These are phyloP conservation scores for Dryadomyces quercus-mongolicae DNA, from an alignment of 2,329 filamentous ascomycete genomes.

Conservation along the genomic window DNA sequence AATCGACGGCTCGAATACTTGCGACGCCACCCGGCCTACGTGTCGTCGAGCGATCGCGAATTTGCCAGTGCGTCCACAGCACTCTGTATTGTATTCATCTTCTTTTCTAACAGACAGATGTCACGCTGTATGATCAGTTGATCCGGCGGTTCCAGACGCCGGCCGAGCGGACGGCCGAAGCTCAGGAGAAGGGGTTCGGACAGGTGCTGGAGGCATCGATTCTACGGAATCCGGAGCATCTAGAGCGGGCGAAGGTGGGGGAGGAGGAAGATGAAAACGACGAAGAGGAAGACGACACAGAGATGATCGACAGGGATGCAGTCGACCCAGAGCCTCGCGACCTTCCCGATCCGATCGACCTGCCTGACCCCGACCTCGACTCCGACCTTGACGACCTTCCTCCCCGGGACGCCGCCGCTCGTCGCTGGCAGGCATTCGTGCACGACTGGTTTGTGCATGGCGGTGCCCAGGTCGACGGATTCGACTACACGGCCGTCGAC, in stretches of 20 bases:
- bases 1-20: slow-evolving; percentile 73
- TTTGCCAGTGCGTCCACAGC: slow-evolving; percentile 35
- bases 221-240: slow-evolving; percentile 23
- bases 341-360: not conserved
- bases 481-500: slow-evolving; percentile 65
- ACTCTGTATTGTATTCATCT: no score
- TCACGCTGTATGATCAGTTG: slow-evolving; percentile 69
- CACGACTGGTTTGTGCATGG: slow-evolving; percentile 63
- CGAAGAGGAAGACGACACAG: not conserved
- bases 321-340: not conserved
- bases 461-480: slow-evolving; percentile 51
- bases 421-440: slow-evolving; percentile 62
- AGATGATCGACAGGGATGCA: not conserved
- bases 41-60: slow-evolving; percentile 43
- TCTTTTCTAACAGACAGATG: slow-evolving; percentile 36
- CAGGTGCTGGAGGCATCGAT: slow-evolving; percentile 69
- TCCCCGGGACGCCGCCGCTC: slow-evolving; percentile 50
- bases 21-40: slow-evolving; percentile 60
- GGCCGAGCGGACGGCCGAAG: slow-evolving; percentile 61
- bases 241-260: slow-evolving; percentile 3
- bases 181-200: slow-evolving; percentile 63
- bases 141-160: slow-evolving; percentile 66
- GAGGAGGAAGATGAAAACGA: slow-evolving; percentile 7
- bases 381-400: slow-evolving; percentile 24
- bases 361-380: slow-evolving; percentile 15